Conservation (phyloP, 805 yeast genomes). For the Candida boleticola region DNA sequence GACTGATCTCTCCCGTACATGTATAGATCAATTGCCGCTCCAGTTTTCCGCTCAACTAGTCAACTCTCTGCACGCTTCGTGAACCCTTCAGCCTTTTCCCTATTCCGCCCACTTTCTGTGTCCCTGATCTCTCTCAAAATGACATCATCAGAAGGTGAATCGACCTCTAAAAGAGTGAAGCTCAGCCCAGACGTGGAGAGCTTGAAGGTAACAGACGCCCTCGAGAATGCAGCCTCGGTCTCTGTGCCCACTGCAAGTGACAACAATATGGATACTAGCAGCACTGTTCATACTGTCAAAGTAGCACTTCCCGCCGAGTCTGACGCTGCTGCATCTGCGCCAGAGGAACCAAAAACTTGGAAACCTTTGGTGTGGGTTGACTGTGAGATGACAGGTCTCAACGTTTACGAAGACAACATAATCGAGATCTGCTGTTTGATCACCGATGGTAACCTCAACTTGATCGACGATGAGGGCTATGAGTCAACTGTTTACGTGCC, state of each 20-base stretch:
- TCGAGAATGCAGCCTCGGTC: neutral
- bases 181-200: constrained; percentile 3
- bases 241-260: neutral
- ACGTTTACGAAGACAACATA: constrained; percentile 70
- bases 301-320: neutral
- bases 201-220: neutral
- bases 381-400: constrained; percentile 97
- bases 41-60: too few species aligned
- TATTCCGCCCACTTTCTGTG: too few species aligned
- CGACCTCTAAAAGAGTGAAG: constrained; percentile 3
- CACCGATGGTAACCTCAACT: constrained; percentile 77
- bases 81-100: too few species aligned
- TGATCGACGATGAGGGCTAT: constrained; percentile 69
- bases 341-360: constrained; percentile 1
- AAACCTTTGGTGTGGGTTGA: constrained; percentile 85
- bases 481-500: constrained; percentile 79
- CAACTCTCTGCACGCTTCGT: too few species aligned
- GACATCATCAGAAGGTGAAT: too few species aligned
- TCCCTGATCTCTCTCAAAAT: too few species aligned
- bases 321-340: neutral
- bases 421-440: constrained; percentile 89
- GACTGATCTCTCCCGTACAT: too few species aligned
- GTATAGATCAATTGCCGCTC: too few species aligned
- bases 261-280: neutral
- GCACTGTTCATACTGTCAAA: neutral